Evolutionary conservation across 2,329 filamentous ascomycete genomes (phyloP), one percentile per base, ranked within the genome.

Genomic region (Ophiostoma ulmi): DNA sequence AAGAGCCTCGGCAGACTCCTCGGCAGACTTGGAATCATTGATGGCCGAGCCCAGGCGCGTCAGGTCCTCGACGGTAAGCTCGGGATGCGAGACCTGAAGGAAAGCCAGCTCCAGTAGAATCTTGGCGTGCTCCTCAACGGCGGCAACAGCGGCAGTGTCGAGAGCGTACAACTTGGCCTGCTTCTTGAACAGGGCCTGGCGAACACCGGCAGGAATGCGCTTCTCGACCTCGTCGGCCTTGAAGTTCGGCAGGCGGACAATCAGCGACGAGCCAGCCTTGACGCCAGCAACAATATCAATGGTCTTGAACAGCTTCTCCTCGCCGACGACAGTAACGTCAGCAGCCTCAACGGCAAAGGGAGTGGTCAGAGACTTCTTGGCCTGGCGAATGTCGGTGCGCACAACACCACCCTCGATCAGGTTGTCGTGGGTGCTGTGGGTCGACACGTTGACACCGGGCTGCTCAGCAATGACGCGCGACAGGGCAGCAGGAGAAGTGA

Each of bases 201-300:
- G 89, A 74, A 95, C 87, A 66, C 83, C 79, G 52, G 85, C 83
- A 1, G 92, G 87, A 6, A 99, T 83, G 75, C 91, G 90, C 86
- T 96, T 97, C 83, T 98, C 94, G 7, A 94, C 79, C 48, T 97
- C 93, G 64, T 96, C 94, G 69, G 93, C 88, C 81, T 97, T 97
- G 79, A 92, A 88, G 75, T 88, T 90, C 38, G 92, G 86, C 35
- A 95, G 85, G 76, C 89, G 91, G 61, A 97, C 77, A 70, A 97
- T 85, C 64, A 97, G 80, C 74, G 88, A 90, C 70, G 91, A 91
- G 69, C 88, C 87, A 58, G 86, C 76, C 80, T 91, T 92, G 73
- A 94, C 82, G 68, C 86, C 89, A 73, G 88, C 85, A 48, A 94
- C 78, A 31, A 96, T 83, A 74, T 94, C 88, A 70, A 97, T 85